These are phyloP conservation scores for Vitis rotundifolia DNA, from an alignment of 164 flowering plant genomes.

Conservation along the genomic window DNA sequence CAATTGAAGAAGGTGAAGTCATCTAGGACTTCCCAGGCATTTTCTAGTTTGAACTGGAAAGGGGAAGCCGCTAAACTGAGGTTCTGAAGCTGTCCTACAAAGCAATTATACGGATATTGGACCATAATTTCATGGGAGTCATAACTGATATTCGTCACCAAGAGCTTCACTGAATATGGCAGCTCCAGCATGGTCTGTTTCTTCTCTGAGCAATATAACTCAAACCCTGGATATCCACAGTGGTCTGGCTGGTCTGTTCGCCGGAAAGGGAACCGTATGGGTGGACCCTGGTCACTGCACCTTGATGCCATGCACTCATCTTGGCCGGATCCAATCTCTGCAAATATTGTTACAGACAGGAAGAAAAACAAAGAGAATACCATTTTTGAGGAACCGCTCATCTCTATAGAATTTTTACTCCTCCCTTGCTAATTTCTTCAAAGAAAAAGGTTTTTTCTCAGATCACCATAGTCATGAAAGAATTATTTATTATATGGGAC, in stretches of 20 bases:
- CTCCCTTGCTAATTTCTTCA: too few species aligned
- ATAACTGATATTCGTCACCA: conserved; percentile 22
- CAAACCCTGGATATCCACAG: conserved; percentile 36
- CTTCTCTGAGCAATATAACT: conserved; percentile 16
- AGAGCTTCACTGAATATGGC: conserved; percentile 12
- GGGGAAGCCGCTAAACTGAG: too few species aligned
- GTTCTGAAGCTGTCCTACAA: conserved; percentile 6
- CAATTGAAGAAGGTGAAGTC: conserved; percentile 21
- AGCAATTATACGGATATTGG: conserved; percentile 10
- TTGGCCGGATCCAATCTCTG: background rate
- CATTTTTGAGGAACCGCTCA: too few species aligned
- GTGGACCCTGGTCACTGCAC: background rate
- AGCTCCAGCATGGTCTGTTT: conserved; percentile 20
- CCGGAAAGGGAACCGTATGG: conserved; percentile 30
- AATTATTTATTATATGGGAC: too few species aligned
- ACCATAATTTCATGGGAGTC: conserved; percentile 7
- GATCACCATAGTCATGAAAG: too few species aligned
- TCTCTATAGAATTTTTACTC: too few species aligned
- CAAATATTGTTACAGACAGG: too few species aligned
- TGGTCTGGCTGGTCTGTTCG: conserved; percentile 16
- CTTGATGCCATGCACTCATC: background rate
- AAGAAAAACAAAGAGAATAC: too few species aligned
- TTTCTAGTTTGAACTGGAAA: too few species aligned
- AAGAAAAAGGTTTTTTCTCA: too few species aligned
- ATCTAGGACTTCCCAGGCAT: background rate